phyloP scores from a whole-genome alignment of 305 asterid genomes.

The Fraxinus albicans region DNA sequence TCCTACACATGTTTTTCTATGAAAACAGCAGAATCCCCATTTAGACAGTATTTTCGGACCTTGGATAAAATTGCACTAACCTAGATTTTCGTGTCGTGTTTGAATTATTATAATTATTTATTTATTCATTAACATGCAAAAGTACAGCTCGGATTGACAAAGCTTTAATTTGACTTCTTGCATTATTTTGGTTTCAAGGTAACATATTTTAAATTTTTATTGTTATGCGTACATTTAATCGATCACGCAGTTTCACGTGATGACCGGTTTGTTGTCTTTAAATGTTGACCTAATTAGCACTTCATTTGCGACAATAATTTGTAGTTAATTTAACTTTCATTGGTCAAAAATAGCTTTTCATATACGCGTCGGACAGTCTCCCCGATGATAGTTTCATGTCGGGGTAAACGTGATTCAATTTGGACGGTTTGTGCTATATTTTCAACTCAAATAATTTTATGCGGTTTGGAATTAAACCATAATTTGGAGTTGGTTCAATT shows the following conservation, averaged over 20 bases:
- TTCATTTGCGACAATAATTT: neutral
- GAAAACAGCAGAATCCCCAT: too few species aligned
- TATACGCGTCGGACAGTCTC: neutral
- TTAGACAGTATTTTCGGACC: neutral
- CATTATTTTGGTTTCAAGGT: neutral
- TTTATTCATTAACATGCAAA: neutral
- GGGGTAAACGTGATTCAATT: too few species aligned
- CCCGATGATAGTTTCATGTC: too few species aligned
- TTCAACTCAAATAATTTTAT: too few species aligned
- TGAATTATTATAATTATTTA: neutral
- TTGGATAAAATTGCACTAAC: neutral
- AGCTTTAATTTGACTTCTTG: conserved; percentile 29
- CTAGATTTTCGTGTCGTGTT: neutral
- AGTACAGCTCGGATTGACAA: conserved; percentile 9
- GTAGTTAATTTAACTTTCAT: neutral
- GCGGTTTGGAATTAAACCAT: too few species aligned
- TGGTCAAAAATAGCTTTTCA: neutral
- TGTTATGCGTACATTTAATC: neutral
- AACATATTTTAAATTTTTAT: neutral
- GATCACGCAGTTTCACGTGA: conserved; percentile 22
- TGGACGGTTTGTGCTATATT: too few species aligned
- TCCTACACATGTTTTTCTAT: neutral
- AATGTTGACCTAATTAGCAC: conserved; percentile 24
- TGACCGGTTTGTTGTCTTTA: conserved; percentile 5
- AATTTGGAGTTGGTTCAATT: too few species aligned